Evolutionary conservation across 306 rosid genomes (phyloP), one percentile per base, ranked within the genome.

Genomic region (Abrus pulchellus): DNA sequence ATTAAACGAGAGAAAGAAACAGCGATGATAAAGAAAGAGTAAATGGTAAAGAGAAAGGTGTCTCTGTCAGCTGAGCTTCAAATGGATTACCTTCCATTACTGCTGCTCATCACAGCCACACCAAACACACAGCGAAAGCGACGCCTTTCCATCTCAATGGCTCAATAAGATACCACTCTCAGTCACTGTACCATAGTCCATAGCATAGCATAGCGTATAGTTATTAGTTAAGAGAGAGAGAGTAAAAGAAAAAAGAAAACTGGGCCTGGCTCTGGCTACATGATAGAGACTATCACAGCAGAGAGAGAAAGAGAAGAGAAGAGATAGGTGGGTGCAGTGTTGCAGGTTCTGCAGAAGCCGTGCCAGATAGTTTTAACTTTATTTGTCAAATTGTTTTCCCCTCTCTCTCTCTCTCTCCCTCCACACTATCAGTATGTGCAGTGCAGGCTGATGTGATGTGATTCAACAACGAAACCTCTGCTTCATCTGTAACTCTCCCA

Each of bases 391-490:
- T 84, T 57, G 84, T 89, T 85, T 72, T 49, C 48, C 34, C 29
- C 45, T 60, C 12, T 33, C 34, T 10, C 38, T 72, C 41, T 8
- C 64, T 11, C 57, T 47, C 79, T 66, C 65, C 38, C 67, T 64
- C 70, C 74, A 9, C 4, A n/a, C 50, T 20, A 67, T 3, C 28
- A 9, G 1, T 33, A 63, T 48, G 68, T 63, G 84, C 66, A 20
- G 20, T 20, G 20, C 93, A 83, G 87, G 79, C 47, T 80, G 89
- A 90, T 85, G 92, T 92, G 89, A 92, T 82, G 92, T 92, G 92
- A 88, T 90, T 83, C 88, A 87, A 85, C 92, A n/a, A 41, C 60
- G 76, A 83, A 77, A 83, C 82, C 76, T 48, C 32, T 77, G 84
- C 86, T 77, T 83, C 32, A 28, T 41, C 75, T 75, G 68, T 33